phyloP scores from a whole-genome alignment of 805 yeast genomes.

The Cyberlindnera subsufficiens region DNA sequence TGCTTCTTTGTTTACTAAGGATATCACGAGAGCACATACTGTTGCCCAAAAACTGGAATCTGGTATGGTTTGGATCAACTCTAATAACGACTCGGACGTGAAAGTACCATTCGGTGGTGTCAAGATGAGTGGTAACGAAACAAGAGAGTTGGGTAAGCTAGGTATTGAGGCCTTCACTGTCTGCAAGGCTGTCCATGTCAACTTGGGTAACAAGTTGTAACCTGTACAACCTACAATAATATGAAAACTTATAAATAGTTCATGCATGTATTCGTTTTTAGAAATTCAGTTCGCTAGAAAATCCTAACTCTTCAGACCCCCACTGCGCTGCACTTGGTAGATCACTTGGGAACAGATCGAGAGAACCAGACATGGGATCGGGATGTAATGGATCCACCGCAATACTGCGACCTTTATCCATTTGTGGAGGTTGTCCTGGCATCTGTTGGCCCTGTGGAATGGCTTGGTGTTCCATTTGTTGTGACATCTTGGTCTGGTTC shows the following conservation, averaged over 20 bases:
- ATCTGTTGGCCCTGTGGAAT: conserved; percentile 1
- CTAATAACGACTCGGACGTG: conserved; percentile 50
- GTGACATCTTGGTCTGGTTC: conserved; percentile 51
- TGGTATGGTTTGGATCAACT: conserved; percentile 54
- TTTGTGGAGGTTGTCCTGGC: not conserved
- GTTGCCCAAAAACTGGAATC: conserved; percentile 37
- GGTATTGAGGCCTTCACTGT: conserved; percentile 59
- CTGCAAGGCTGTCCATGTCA: conserved; percentile 67
- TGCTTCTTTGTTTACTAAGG: conserved; percentile 38
- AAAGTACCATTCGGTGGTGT: conserved; percentile 68
- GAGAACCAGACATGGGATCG: conserved; percentile 18
- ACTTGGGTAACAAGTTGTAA: conserved; percentile 36
- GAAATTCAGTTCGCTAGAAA: conserved; percentile 11
- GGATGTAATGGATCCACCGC: conserved; percentile 23
- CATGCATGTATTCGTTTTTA: not conserved
- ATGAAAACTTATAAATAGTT: not conserved
- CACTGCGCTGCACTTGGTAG: conserved; percentile 1
- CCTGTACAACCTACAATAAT: not conserved
- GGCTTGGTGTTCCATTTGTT: not conserved
- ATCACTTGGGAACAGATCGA: conserved; percentile 21
- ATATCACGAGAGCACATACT: conserved; percentile 32
- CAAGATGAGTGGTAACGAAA: conserved; percentile 58
- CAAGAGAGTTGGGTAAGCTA: conserved; percentile 58
- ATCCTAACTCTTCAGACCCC: conserved; percentile 4
- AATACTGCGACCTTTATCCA: conserved; percentile 3